phyloP scores from a whole-genome alignment of 2,329 filamentous ascomycete species.

The Pseudogymnoascus sp. region DNA sequence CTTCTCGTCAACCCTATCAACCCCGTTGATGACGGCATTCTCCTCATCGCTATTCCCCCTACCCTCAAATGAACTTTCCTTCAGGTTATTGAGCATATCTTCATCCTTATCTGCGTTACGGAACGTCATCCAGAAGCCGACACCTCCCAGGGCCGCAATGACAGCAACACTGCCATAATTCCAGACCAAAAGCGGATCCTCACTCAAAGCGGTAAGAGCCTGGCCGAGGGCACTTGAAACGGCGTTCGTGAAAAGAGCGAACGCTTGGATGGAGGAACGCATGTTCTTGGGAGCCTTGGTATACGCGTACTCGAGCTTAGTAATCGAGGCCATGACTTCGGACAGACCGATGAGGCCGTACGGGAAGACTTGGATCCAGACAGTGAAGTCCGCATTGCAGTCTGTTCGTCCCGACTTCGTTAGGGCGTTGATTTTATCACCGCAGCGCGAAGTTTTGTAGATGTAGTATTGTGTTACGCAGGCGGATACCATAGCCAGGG shows the following conservation, averaged over 20 bases:
- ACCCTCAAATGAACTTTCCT: constrained; percentile 16
- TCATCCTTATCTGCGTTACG: constrained; percentile 58
- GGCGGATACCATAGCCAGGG: constrained; percentile 53
- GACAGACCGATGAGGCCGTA: constrained; percentile 46
- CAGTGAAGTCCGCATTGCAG: constrained; percentile 50
- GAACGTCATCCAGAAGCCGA: constrained; percentile 63
- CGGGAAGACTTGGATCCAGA: constrained; percentile 48
- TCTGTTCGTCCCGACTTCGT: neutral
- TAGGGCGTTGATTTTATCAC: constrained; percentile 41
- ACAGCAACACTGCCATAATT: constrained; percentile 61
- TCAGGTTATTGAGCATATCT: constrained; percentile 59
- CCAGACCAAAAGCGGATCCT: constrained; percentile 62
- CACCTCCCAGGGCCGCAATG: constrained; percentile 54
- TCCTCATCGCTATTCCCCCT: constrained; percentile 19
- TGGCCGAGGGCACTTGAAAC: constrained; percentile 65
- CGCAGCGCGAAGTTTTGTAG: constrained; percentile 57
- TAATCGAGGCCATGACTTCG: constrained; percentile 52
- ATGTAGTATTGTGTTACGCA: constrained; percentile 54
- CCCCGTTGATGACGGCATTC: constrained; percentile 1
- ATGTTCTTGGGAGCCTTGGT: constrained; percentile 74
- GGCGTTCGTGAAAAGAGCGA: constrained; percentile 65
- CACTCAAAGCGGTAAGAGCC: constrained; percentile 54
- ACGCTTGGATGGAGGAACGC: constrained; percentile 65
- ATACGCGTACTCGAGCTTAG: constrained; percentile 68
- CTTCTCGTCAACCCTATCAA: neutral